Base-by-base conservation (phyloP, 1,139 yeast genomes). In the Candida gigantensis region DNA sequence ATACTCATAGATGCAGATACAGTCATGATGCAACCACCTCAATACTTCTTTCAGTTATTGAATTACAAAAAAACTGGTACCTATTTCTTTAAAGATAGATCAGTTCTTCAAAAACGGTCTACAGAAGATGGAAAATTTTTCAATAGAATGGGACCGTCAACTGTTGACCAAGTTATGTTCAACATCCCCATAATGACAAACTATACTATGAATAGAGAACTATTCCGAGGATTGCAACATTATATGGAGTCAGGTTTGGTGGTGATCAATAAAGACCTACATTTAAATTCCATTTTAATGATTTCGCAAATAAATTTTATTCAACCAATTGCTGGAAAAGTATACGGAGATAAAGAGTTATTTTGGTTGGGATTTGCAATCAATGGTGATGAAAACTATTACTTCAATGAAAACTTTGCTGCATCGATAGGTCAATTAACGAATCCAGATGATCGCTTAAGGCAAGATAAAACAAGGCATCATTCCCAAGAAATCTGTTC, bases 1-100 rank as follows among this genome's bases (percentile, higher is more conserved):
- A 59, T 63, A 43, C 49, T 64, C 29, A 36, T 64, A 28, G 69
- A 64, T 51, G 68, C 68, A 24, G 68, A 62, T 46, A 53, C 69
- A 2, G 66, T 60, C 2, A 34, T 58, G 34, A 45, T 61, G 17
- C 58, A 64, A 43, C 43, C 47, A 21, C 68, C 69, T 1, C 54
- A 56, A 13, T 53, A 39, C 38, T 63, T 59, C 49, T 64, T 64
- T 44, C 44, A 58, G 10, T 41, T 60, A 32, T 40, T 50, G 36
- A 54, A 58, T 10, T 64, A 61, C 37, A 39, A 41, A 12, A 30
- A 44, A 8, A 51, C 50, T 10, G 70, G 70, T 3, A 64, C 70
- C 1, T 61, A 46, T 35, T 64, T 63, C 44, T 64, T 50, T 34
- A 55, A 51, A 39, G 69, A 63, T 46, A 20, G 43, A n/a, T 53